Evolutionary conservation across 1,284 basidiomycete genomes (phyloP).

Genomic region (Mycena sp.): DNA sequence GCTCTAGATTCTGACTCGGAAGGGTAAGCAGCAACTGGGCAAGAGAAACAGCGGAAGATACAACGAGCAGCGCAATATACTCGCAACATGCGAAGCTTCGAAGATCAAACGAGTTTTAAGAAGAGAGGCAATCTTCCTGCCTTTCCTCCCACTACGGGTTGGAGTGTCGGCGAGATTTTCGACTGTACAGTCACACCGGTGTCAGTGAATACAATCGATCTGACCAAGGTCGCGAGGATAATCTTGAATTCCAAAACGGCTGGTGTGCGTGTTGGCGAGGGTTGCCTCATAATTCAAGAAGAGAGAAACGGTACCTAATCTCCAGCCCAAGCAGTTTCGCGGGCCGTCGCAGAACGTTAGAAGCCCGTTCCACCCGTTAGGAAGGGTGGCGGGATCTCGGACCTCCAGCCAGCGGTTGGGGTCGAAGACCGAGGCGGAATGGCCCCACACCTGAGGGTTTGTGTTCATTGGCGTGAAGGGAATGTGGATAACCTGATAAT

Average conservation of each 20-base stretch:
- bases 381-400: slow-evolving; percentile 43
- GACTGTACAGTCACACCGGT: slow-evolving; percentile 42
- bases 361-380: slow-evolving; percentile 43
- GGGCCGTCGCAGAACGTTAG: slow-evolving; percentile 53
- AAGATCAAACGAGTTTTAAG: slow-evolving; percentile 28
- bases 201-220: slow-evolving; percentile 47
- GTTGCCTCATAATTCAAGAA: too few species aligned
- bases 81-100: too few species aligned
- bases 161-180: slow-evolving; percentile 48
- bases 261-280: slow-evolving; percentile 13
- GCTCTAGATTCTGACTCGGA: too few species aligned
- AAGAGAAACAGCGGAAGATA: too few species aligned
- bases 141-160: slow-evolving; percentile 46
- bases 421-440: slow-evolving; percentile 50
- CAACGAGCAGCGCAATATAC: too few species aligned
- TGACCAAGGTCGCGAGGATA: slow-evolving; percentile 47
- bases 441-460: slow-evolving; percentile 52
- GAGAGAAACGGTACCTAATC: slow-evolving; percentile 38
- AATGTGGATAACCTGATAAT: slow-evolving; percentile 42
- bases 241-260: slow-evolving; percentile 52
- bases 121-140: slow-evolving; percentile 38
- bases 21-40: too few species aligned
- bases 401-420: slow-evolving; percentile 51
- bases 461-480: slow-evolving; percentile 46
- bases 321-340: slow-evolving; percentile 50